Percentiles rank a stretch among this genome's conserved stretches.
phyloP scores from a whole-genome alignment of 495 filamentous ascomycete genomes.

The Penicillium odoratum region DNA sequence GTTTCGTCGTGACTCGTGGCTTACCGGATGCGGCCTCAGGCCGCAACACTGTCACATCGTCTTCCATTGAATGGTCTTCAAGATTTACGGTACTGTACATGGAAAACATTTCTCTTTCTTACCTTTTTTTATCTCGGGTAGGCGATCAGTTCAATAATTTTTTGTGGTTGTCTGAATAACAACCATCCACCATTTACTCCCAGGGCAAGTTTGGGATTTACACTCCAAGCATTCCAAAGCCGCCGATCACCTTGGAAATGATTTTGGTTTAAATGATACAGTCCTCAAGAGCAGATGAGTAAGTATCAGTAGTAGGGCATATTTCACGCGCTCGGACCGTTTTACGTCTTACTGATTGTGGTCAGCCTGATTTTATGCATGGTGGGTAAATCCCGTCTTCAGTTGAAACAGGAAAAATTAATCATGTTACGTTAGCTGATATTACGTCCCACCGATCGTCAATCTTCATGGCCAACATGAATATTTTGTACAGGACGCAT shows the following conservation, averaged over 20 bases:
- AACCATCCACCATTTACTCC: too few species aligned
- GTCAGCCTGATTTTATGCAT: neutral
- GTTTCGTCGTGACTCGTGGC: neutral
- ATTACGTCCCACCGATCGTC: neutral
- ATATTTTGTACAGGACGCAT: neutral
- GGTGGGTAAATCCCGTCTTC: neutral
- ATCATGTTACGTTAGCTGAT: neutral
- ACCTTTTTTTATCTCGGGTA: neutral
- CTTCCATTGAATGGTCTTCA: too few species aligned
- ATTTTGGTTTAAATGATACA: neutral
- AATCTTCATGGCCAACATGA: neutral
- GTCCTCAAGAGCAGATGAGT: neutral
- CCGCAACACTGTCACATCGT: too few species aligned
- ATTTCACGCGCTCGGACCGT: neutral
- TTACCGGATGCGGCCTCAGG: neutral
- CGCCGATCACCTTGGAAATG: neutral
- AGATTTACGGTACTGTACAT: too few species aligned
- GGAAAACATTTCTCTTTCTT: too few species aligned
- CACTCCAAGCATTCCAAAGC: neutral
- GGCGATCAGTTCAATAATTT: neutral
- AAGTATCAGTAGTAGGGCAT: neutral
- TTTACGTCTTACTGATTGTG: neutral
- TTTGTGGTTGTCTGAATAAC: neutral
- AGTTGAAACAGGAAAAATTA: neutral
- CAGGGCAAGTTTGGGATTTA: neutral